Percentiles rank a stretch among this genome's conserved stretches.
phyloP scores from a whole-genome alignment of 805 yeast genomes.

The Wickerhamiella domercqiae region DNA sequence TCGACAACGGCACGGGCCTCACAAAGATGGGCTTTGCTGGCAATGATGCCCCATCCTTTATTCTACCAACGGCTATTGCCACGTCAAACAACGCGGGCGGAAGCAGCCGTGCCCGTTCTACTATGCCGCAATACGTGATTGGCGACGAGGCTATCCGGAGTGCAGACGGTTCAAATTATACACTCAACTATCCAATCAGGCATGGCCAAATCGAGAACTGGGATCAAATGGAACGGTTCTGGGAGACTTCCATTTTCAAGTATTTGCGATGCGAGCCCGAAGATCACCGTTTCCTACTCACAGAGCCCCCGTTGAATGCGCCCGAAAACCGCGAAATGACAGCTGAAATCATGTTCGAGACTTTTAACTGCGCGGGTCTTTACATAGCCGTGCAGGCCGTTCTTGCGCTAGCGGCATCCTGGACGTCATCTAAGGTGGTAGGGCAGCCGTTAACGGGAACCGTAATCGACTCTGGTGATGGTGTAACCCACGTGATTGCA shows the following conservation, averaged over 20 bases:
- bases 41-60: constrained; percentile 92
- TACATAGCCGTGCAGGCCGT: constrained; percentile 99
- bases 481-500: constrained; percentile 97
- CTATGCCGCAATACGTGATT: constrained; percentile 67
- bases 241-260: constrained; percentile 95
- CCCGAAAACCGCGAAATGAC: constrained; percentile 98
- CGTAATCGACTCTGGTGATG: constrained; percentile 96
- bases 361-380: constrained; percentile 95
- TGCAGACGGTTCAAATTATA: constrained; percentile 76
- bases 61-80: constrained; percentile 92
- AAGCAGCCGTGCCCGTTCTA: constrained; percentile 19
- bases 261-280: constrained; percentile 97
- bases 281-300: constrained; percentile 85
- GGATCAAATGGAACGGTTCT: constrained; percentile 99
- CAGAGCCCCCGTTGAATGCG: constrained; percentile 99
- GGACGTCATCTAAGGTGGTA: constrained; percentile 92
- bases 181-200: constrained; percentile 79
- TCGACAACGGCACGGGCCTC: constrained; percentile 83
- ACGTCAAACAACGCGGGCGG: constrained; percentile 29
- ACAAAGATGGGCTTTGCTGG: constrained; percentile 98
- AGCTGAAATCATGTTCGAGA: constrained; percentile 97
- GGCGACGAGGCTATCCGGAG: constrained; percentile 92
- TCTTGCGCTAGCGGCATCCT: constrained; percentile 92
- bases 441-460: constrained; percentile 97
- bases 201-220: constrained; percentile 98